These are phyloP conservation scores for Recurvomyces mirabilis DNA, from an alignment of 495 filamentous ascomycete genomes.

Conservation along the genomic window DNA sequence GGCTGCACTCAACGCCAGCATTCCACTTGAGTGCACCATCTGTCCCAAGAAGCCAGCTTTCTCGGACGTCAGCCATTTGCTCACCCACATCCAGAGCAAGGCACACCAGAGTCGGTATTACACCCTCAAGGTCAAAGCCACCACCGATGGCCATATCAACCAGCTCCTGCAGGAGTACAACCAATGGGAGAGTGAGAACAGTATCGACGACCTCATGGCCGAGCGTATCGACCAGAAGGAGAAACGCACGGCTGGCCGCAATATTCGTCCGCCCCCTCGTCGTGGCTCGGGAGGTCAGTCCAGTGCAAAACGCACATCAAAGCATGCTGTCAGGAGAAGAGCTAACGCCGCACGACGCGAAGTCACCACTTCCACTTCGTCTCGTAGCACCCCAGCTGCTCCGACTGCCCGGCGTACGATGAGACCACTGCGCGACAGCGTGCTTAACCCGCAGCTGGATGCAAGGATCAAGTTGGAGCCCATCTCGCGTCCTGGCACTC, in stretches of 20 bases:
- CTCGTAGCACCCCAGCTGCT: constrained; percentile 5
- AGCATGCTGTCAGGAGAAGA: not conserved
- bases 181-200: constrained; percentile 54
- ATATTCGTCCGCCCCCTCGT: not conserved
- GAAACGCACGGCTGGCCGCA: constrained; percentile 18
- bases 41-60: constrained; percentile 68
- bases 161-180: constrained; percentile 50
- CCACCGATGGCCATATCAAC: constrained; percentile 41
- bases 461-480: constrained; percentile 16
- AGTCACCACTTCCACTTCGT: not conserved
- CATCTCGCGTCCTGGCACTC: constrained; percentile 10
- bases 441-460: constrained; percentile 19
- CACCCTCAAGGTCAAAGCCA: constrained; percentile 55
- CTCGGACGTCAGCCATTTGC: constrained; percentile 76
- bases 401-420: not conserved
- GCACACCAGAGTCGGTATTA: constrained; percentile 66
- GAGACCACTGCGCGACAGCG: constrained; percentile 15
- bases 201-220: constrained; percentile 54
- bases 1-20: constrained; percentile 10
- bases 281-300: constrained; percentile 13
- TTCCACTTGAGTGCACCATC: constrained; percentile 64
- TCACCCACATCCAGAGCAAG: constrained; percentile 82
- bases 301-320: not conserved
- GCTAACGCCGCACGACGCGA: constrained; percentile 5
- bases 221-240: constrained; percentile 64